Evolutionary conservation across 768 basidiomycete species (phyloP).

Genomic region (Lactarius hatsudake): DNA sequence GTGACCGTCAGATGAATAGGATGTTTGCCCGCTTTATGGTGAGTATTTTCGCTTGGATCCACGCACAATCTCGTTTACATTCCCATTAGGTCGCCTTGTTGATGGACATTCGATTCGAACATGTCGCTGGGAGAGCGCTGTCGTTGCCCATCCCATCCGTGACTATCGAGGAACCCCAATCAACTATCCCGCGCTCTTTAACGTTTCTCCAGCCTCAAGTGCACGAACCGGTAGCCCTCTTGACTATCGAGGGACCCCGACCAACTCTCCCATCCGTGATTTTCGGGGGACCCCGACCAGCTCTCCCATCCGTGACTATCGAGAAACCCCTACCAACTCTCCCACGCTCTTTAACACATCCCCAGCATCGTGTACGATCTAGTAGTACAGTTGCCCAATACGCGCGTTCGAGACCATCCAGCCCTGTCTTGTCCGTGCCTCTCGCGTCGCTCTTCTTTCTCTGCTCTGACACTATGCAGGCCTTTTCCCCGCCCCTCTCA

Average conservation of each 20-base stretch:
- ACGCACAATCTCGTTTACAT: neutral
- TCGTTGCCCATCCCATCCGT: neutral
- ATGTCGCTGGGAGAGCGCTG: slow-evolving; percentile 13
- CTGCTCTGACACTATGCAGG: slow-evolving; percentile 7
- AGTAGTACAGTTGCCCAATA: neutral
- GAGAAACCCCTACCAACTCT: neutral
- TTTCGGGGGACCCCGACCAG: no score
- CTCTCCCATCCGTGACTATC: no score
- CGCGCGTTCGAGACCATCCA: neutral
- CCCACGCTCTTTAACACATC: neutral
- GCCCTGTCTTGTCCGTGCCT: slow-evolving; percentile 6
- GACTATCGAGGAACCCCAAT: neutral
- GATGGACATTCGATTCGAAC: slow-evolving; percentile 17
- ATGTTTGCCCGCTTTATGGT: slow-evolving; percentile 19
- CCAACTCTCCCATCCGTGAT: no score
- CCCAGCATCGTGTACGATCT: slow-evolving; percentile 1
- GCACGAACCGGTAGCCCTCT: neutral
- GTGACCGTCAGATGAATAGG: slow-evolving; percentile 19
- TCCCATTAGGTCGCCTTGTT: slow-evolving; percentile 10
- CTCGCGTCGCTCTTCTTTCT: neutral
- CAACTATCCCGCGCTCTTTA: neutral
- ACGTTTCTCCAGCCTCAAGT: neutral
- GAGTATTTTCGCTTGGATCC: neutral
- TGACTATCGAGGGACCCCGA: no score
- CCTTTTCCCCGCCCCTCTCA: slow-evolving; percentile 1